Evolutionary conservation across 371 early-diverging fungal genomes (phyloP).

Genomic region (Mucor saturninus): DNA sequence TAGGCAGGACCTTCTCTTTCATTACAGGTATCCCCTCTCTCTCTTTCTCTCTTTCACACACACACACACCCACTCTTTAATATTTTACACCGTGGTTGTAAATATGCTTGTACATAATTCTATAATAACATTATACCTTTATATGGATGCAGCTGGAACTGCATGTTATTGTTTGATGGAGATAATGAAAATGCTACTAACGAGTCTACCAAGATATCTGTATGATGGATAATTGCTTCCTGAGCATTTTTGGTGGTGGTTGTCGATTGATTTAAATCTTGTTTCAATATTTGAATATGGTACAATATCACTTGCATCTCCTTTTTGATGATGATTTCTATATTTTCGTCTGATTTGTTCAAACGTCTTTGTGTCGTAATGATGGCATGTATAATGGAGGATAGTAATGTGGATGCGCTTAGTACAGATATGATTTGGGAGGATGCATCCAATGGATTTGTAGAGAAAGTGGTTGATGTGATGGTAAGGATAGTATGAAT

Average conservation of each 20-base stretch:
- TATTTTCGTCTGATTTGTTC: constrained; percentile 16
- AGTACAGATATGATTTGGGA: constrained; percentile 16
- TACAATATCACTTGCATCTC: constrained; percentile 23
- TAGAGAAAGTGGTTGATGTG: not conserved
- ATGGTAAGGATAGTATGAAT: constrained; percentile 10
- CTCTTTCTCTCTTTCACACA: not conserved
- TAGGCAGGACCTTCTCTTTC: not conserved
- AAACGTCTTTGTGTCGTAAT: constrained; percentile 20
- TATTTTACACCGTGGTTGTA: not conserved
- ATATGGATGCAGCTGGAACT: constrained; percentile 17
- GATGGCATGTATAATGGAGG: constrained; percentile 18
- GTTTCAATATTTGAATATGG: constrained; percentile 23
- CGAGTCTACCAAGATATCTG: constrained; percentile 17
- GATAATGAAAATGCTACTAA: constrained; percentile 16
- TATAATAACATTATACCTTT: constrained; percentile 15
- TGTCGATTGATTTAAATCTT: constrained; percentile 9
- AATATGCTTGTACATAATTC: not conserved
- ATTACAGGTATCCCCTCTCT: not conserved
- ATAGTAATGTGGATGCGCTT: constrained; percentile 22
- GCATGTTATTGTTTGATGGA: constrained; percentile 11
- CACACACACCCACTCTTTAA: not conserved
- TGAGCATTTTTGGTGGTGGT: constrained; percentile 12
- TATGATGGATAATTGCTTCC: constrained; percentile 24
- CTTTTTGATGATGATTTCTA: constrained; percentile 24
- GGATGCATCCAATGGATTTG: constrained; percentile 10